phyloP scores from a whole-genome alignment of 2,329 filamentous ascomycete species.

The Endothia cerciana region DNA sequence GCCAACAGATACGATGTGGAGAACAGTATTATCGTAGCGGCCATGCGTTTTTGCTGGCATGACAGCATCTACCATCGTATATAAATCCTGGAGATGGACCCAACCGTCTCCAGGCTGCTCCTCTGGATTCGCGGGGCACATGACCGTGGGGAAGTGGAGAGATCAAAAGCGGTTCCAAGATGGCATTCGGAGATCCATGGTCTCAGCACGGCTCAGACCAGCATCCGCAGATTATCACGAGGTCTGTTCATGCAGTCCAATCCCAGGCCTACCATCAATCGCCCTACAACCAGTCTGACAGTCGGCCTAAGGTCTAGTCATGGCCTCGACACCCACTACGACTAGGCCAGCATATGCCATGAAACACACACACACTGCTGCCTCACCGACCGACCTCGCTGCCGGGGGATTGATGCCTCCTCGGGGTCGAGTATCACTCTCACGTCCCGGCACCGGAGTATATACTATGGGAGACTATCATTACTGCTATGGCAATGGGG shows the following conservation, averaged over 20 bases:
- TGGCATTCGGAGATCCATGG: conserved; percentile 17
- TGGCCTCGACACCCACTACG: background rate
- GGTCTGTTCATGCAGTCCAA: background rate
- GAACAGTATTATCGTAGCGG: background rate
- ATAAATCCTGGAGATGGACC: conserved; percentile 10
- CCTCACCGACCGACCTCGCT: conserved; percentile 5
- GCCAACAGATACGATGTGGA: background rate
- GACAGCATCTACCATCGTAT: background rate
- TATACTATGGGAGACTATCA: conserved; percentile 8
- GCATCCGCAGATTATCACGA: conserved; percentile 13
- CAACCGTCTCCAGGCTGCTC: conserved; percentile 16
- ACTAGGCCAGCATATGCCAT: background rate
- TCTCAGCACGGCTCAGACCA: conserved; percentile 1
- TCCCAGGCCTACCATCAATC: background rate
- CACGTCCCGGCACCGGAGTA: background rate
- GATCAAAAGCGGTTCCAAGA: conserved; percentile 16
- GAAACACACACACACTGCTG: background rate
- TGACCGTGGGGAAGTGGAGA: conserved; percentile 21
- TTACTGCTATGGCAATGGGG: too few relatives aligned
- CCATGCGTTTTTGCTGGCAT: background rate
- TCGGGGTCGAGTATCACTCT: background rate
- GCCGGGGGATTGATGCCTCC: background rate
- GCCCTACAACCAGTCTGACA: background rate
- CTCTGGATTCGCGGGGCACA: background rate
- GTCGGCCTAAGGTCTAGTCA: background rate